These are phyloP conservation scores for Botryotinia globosa DNA, from an alignment of 2,329 filamentous ascomycete genomes.

Conservation along the genomic window DNA sequence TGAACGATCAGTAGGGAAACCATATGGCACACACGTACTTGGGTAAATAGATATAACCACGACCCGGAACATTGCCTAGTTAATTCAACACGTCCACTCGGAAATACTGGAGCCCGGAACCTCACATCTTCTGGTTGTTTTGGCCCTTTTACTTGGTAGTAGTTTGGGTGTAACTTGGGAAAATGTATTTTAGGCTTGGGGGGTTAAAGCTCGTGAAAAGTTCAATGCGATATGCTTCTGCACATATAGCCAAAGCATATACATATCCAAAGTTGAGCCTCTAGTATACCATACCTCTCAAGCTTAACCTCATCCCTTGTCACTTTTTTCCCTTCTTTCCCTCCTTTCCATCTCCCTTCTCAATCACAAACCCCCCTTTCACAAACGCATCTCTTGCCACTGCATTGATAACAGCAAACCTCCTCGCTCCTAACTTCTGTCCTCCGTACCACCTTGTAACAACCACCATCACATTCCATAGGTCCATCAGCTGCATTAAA, in stretches of 20 bases:
- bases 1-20: neutral
- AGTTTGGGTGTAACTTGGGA: neutral
- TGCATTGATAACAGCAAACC: slow-evolving; percentile 87
- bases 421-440: slow-evolving; percentile 79
- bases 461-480: slow-evolving; percentile 90
- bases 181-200: neutral
- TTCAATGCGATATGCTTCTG: neutral
- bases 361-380: slow-evolving; percentile 64
- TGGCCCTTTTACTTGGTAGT: neutral
- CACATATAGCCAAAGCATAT: neutral
- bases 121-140: neutral
- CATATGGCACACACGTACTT: neutral
- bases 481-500: slow-evolving; percentile 90
- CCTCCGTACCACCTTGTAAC: slow-evolving; percentile 96
- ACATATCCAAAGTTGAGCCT: too few relatives aligned
- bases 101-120: neutral
- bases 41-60: neutral
- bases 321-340: slow-evolving; percentile 41
- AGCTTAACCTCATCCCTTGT: neutral
- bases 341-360: slow-evolving; percentile 45
- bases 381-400: slow-evolving; percentile 82
- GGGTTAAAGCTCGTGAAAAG: neutral
- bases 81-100: neutral
- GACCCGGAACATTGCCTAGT: neutral
- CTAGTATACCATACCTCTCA: neutral